phyloP scores from a whole-genome alignment of 345 rosid genomes.

The Rhodomyrtus tomentosa region DNA sequence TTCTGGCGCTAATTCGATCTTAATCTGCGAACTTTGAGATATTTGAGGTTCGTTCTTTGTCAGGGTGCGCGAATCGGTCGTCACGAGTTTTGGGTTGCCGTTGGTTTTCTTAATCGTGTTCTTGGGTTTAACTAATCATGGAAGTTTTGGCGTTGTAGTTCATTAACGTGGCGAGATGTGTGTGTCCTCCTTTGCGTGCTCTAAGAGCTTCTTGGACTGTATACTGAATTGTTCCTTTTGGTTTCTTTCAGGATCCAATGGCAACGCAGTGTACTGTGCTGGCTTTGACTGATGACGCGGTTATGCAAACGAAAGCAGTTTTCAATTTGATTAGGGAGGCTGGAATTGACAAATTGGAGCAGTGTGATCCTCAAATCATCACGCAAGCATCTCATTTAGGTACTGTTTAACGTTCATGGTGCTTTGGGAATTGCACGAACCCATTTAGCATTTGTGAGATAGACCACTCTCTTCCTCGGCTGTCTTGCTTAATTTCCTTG shows the following conservation, averaged over 20 bases:
- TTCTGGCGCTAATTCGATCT: background rate
- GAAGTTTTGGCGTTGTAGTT: background rate
- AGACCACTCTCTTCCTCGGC: background rate
- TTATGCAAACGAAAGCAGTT: slow-evolving; percentile 25
- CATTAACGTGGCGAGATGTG: background rate
- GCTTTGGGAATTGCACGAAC: background rate
- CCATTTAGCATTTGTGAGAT: background rate
- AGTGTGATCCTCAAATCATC: slow-evolving; percentile 35
- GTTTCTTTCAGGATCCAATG: slow-evolving; percentile 12
- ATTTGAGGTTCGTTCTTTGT: background rate
- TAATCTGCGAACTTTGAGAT: background rate
- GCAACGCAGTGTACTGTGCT: slow-evolving; percentile 11
- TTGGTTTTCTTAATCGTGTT: background rate
- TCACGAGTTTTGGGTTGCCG: background rate
- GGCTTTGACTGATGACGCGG: slow-evolving; percentile 25
- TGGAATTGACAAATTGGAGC: slow-evolving; percentile 14
- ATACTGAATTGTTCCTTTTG: background rate
- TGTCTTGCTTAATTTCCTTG: background rate
- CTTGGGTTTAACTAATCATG: background rate
- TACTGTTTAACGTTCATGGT: slow-evolving; percentile 7
- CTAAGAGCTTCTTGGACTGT: background rate
- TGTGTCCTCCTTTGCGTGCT: background rate
- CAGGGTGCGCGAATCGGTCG: background rate
- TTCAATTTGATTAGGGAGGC: slow-evolving; percentile 19
- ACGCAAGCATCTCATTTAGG: slow-evolving; percentile 54